These are phyloP conservation scores for Chionographis japonica DNA, from an alignment of 106 monocot genomes.

Conservation along the genomic window DNA sequence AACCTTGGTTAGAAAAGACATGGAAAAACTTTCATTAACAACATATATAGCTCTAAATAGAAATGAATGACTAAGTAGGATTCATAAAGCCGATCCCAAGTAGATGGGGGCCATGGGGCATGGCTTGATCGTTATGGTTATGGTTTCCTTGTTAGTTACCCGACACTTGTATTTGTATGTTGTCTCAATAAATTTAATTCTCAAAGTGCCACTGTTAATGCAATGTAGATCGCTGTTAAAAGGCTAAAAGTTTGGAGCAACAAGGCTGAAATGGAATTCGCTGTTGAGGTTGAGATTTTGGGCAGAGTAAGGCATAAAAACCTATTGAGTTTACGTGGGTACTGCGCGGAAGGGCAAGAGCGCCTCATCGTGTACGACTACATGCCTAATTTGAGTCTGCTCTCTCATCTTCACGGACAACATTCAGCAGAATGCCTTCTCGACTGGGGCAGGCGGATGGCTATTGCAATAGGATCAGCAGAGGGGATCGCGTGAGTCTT, in stretches of 20 bases:
- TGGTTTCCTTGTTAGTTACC: background rate
- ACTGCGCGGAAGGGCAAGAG: conserved; percentile 41
- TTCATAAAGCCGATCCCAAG: no score
- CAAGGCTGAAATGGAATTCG: conserved; percentile 33
- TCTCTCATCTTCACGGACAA: conserved; percentile 34
- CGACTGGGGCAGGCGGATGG: conserved; percentile 35
- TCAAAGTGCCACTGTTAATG: background rate
- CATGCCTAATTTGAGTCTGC: conserved; percentile 36
- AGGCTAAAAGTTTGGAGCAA: conserved; percentile 29
- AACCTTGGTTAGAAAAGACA: no score
- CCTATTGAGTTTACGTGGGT: conserved; percentile 37
- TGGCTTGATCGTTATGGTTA: no score
- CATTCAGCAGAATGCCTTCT: conserved; percentile 39
- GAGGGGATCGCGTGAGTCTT: conserved; percentile 29
- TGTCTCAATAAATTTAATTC: background rate
- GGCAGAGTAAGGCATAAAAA: conserved; percentile 39
- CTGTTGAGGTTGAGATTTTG: conserved; percentile 33
- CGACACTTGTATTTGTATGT: background rate
- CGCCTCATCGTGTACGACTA: conserved; percentile 40
- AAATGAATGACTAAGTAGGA: background rate
- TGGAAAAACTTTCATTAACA: no score
- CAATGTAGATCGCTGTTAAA: conserved; percentile 39
- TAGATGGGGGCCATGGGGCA: no score
- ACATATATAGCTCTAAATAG: no score
- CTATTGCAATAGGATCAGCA: conserved; percentile 35